A percentile compares a stretch with the other conserved stretches of the same genome.
phyloP scores from a whole-genome alignment of 768 basidiomycete species.

The Tylopilus sp. region DNA sequence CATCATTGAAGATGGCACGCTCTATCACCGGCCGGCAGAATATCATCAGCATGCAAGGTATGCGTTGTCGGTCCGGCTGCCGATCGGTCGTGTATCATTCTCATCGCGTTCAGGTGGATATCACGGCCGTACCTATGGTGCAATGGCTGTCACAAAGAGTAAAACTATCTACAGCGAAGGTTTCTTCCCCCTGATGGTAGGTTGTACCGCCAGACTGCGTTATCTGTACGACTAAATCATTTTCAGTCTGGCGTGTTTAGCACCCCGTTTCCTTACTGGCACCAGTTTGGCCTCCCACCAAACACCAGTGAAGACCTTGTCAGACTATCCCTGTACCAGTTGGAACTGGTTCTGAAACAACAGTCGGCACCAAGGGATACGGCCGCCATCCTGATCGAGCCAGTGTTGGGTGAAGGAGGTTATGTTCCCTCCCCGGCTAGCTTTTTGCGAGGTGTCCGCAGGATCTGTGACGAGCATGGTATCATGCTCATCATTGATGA shows the following conservation, averaged over 20 bases:
- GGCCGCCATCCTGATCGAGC: slow-evolving; percentile 91
- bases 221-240: neutral
- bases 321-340: slow-evolving; percentile 67
- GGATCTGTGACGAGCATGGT: slow-evolving; percentile 82
- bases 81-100: neutral
- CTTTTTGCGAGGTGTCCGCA: slow-evolving; percentile 76
- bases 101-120: slow-evolving; percentile 53
- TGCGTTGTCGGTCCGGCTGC: neutral
- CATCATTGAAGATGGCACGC: slow-evolving; percentile 84
- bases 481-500: slow-evolving; percentile 86
- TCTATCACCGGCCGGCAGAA: slow-evolving; percentile 77
- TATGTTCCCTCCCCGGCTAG: slow-evolving; percentile 84
- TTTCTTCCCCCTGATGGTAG: slow-evolving; percentile 77
- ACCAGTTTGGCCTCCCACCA: slow-evolving; percentile 63
- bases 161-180: slow-evolving; percentile 90
- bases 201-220: slow-evolving; percentile 13
- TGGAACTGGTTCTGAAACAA: slow-evolving; percentile 76
- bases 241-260: slow-evolving; percentile 77
- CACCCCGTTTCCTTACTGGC: slow-evolving; percentile 91
- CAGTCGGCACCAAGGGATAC: slow-evolving; percentile 83
- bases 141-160: slow-evolving; percentile 90
- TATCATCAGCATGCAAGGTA: slow-evolving; percentile 88
- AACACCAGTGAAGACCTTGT: slow-evolving; percentile 58
- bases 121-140: slow-evolving; percentile 91
- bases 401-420: slow-evolving; percentile 93